phyloP scores from a whole-genome alignment of 495 filamentous ascomycete genomes.

The Penicillium odoratum region DNA sequence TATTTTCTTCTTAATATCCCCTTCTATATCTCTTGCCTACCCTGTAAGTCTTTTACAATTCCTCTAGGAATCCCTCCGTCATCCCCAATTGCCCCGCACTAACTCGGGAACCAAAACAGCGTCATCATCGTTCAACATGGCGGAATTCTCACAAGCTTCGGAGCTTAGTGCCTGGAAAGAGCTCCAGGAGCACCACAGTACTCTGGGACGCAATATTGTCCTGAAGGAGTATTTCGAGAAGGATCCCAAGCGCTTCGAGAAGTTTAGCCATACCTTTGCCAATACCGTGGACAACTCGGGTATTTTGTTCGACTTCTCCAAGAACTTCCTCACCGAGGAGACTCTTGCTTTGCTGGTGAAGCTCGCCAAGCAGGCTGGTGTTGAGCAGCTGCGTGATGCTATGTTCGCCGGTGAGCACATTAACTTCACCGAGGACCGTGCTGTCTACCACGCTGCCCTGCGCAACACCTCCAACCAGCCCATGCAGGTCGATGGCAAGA shows the following conservation, averaged over 20 bases:
- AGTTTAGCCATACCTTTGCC: conserved; percentile 81
- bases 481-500: conserved; percentile 92
- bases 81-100: conserved; percentile 36
- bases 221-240: conserved; percentile 90
- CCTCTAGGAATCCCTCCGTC: conserved; percentile 4
- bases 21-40: conserved; percentile 7
- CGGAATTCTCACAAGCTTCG: conserved; percentile 71
- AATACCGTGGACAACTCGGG: conserved; percentile 77
- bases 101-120: conserved; percentile 23
- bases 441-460: conserved; percentile 92
- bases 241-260: conserved; percentile 85
- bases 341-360: conserved; percentile 83
- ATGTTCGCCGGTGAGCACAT: conserved; percentile 98
- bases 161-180: conserved; percentile 81
- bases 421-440: conserved; percentile 97
- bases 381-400: conserved; percentile 91
- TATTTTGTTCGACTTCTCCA: conserved; percentile 97
- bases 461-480: conserved; percentile 81
- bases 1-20: conserved; percentile 11
- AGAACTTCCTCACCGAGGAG: conserved; percentile 95
- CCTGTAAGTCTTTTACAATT: conserved; percentile 8
- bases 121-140: conserved; percentile 41
- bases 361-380: conserved; percentile 83
- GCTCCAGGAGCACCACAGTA: conserved; percentile 84
- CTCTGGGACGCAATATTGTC: conserved; percentile 81